These are phyloP conservation scores for Dictyophora rubrovolvata DNA, from an alignment of 768 basidiomycete genomes.

Conservation along the genomic window DNA sequence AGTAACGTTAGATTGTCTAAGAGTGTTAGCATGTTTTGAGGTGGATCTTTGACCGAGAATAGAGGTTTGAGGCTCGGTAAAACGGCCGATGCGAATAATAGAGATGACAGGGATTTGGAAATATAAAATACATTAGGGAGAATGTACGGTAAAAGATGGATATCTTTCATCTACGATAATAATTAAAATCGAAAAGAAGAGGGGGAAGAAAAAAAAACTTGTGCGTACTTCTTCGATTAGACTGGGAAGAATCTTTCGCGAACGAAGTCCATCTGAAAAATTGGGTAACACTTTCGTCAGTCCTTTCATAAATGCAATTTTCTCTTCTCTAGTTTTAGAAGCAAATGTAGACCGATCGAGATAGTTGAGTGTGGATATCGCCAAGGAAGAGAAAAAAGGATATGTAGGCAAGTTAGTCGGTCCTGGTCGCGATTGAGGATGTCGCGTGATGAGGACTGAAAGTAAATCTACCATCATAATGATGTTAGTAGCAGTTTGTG, in stretches of 20 bases:
- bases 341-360: slow-evolving; percentile 93
- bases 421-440: slow-evolving; percentile 60
- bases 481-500: slow-evolving; percentile 6
- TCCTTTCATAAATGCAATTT: slow-evolving; percentile 93
- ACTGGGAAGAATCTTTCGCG: slow-evolving; percentile 83
- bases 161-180: slow-evolving; percentile 75
- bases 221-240: slow-evolving; percentile 81
- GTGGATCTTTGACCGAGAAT: slow-evolving; percentile 87
- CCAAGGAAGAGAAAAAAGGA: slow-evolving; percentile 89
- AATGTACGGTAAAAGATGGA: slow-evolving; percentile 85
- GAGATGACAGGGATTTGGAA: slow-evolving; percentile 59
- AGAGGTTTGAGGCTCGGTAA: slow-evolving; percentile 84
- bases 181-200: neutral
- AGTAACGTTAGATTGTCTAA: slow-evolving; percentile 82
- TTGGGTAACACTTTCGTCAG: slow-evolving; percentile 66
- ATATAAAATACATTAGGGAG: slow-evolving; percentile 94
- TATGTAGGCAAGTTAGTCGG: slow-evolving; percentile 75
- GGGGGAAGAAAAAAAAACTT: neutral
- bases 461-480: slow-evolving; percentile 51
- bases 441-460: slow-evolving; percentile 69
- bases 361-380: slow-evolving; percentile 93
- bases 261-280: slow-evolving; percentile 81
- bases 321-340: slow-evolving; percentile 88
- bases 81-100: slow-evolving; percentile 73
- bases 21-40: slow-evolving; percentile 92